phyloP scores from a whole-genome alignment of 352 stramenopile species.

The Phytophthora citrophthora region DNA sequence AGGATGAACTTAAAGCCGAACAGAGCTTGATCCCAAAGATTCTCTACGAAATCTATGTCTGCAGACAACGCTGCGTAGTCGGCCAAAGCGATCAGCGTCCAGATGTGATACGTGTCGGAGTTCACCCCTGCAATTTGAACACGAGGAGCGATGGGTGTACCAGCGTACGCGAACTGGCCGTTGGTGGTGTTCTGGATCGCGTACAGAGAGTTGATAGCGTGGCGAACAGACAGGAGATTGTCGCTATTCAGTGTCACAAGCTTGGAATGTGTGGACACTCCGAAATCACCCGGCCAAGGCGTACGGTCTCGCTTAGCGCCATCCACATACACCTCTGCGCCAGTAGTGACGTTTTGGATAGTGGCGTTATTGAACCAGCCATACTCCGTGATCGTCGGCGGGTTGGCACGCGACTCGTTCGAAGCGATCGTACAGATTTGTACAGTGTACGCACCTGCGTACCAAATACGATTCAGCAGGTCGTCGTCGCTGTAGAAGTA shows the following conservation, averaged over 20 bases:
- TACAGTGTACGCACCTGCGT: constrained; percentile 45
- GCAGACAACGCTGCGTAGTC: constrained; percentile 39
- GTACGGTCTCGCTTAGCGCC: constrained; percentile 47
- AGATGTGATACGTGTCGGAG: constrained; percentile 52
- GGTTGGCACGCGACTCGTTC: constrained; percentile 41
- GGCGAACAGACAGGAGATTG: constrained; percentile 36
- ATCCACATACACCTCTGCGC: constrained; percentile 43
- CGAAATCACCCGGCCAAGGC: constrained; percentile 44
- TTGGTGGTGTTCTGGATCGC: constrained; percentile 35
- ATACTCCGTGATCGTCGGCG: constrained; percentile 37
- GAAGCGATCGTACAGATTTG: constrained; percentile 43
- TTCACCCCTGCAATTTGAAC: constrained; percentile 24
- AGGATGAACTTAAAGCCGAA: constrained; percentile 44
- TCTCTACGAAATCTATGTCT: constrained; percentile 21
- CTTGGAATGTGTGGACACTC: constrained; percentile 36
- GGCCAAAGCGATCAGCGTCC: constrained; percentile 42
- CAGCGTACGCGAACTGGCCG: constrained; percentile 41
- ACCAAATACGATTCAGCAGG: constrained; percentile 50
- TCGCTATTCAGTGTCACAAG: constrained; percentile 36
- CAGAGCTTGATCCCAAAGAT: constrained; percentile 33
- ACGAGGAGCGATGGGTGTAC: constrained; percentile 33
- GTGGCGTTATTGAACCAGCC: constrained; percentile 48
- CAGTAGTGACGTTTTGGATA: constrained; percentile 28
- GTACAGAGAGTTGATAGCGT: constrained; percentile 40
- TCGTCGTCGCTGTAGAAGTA: constrained; percentile 52